phyloP scores from a whole-genome alignment of 345 rosid species.

The Fremontodendron californicum region DNA sequence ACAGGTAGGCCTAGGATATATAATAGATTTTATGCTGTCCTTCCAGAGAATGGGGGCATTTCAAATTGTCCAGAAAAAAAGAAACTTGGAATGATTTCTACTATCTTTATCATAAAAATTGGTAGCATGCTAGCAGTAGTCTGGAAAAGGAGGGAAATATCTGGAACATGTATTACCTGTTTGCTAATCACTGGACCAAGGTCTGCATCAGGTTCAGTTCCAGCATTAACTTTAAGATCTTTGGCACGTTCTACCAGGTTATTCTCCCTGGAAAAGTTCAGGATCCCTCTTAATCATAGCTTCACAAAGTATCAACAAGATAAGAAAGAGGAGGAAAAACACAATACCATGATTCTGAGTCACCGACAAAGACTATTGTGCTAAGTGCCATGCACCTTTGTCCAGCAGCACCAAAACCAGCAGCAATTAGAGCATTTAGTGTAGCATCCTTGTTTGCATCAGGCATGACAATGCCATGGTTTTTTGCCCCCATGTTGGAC shows the following conservation, averaged over 20 bases:
- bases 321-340: not conserved
- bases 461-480: conserved; percentile 82
- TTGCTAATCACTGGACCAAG: conserved; percentile 95
- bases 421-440: conserved; percentile 81
- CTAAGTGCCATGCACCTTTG: conserved; percentile 99
- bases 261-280: conserved; percentile 50
- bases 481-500: conserved; percentile 99
- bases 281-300: not conserved
- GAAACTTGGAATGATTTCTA: not conserved
- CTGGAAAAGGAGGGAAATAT: not conserved
- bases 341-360: conserved; percentile 59
- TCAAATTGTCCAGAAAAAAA: not conserved
- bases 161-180: conserved; percentile 39
- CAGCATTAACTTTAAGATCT: conserved; percentile 81
- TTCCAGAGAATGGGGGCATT: not conserved
- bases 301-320: not conserved
- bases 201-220: conserved; percentile 81
- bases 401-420: conserved; percentile 99
- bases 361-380: conserved; percentile 84
- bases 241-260: conserved; percentile 74
- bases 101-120: not conserved
- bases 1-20: not conserved
- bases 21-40: not conserved
- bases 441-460: conserved; percentile 81
- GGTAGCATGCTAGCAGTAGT: not conserved